Evolutionary conservation across 2,329 filamentous ascomycete species (phyloP).

Genomic region (Coleophoma crateriformis): DNA sequence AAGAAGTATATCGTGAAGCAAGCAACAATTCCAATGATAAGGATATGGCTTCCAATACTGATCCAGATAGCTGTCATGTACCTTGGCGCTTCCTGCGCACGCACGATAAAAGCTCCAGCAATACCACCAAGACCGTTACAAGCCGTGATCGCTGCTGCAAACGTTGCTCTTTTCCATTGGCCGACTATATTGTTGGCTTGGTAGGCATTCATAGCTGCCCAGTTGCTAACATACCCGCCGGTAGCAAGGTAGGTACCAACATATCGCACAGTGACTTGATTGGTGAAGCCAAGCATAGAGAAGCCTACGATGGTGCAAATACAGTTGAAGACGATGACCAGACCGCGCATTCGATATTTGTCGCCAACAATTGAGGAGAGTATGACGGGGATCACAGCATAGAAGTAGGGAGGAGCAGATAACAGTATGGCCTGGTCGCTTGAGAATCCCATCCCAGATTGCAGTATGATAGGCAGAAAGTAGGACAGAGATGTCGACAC

Average conservation of each 20-base stretch:
- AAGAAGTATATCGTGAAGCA: constrained; percentile 49
- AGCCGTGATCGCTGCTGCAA: constrained; percentile 69
- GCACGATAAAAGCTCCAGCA: constrained; percentile 63
- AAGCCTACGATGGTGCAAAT: constrained; percentile 22
- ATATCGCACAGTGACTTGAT: constrained; percentile 22
- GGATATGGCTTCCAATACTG: constrained; percentile 57
- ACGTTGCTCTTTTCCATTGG: constrained; percentile 84
- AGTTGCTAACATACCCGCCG: constrained; percentile 71
- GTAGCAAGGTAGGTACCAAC: constrained; percentile 39
- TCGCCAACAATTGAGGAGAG: constrained; percentile 52
- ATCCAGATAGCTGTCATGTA: constrained; percentile 65
- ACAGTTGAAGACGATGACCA: constrained; percentile 24
- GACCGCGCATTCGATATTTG: constrained; percentile 36
- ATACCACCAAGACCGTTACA: constrained; percentile 79
- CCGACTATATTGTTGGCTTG: constrained; percentile 85
- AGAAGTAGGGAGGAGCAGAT: constrained; percentile 45
- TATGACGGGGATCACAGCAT: constrained; percentile 41
- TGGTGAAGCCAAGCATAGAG: constrained; percentile 23
- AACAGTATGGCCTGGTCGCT: constrained; percentile 47
- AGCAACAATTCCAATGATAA: constrained; percentile 48
- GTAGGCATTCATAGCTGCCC: constrained; percentile 73
- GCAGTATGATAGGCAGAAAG: constrained; percentile 73
- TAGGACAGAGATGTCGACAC: constrained; percentile 73
- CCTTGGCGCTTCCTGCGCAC: constrained; percentile 52
- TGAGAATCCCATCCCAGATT: constrained; percentile 47